These are phyloP conservation scores for Macrophomina tecta DNA, from an alignment of 2,329 filamentous ascomycete species.

Conservation along the genomic window DNA sequence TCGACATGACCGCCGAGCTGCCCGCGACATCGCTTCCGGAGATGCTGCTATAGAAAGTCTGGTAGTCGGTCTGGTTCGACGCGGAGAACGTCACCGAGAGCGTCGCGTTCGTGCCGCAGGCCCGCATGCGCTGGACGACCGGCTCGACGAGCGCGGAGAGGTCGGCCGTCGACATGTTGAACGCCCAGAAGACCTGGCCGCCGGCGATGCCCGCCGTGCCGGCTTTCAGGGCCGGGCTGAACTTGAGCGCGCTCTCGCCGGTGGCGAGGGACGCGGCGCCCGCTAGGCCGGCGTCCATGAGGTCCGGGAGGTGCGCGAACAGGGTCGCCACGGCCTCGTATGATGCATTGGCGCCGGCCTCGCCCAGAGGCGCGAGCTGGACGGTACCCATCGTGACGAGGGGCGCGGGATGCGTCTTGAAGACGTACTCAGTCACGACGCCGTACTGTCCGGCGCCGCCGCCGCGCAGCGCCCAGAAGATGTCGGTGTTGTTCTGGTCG, in stretches of 20 bases:
- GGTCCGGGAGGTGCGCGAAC: slow-evolving; percentile 36
- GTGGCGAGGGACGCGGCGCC: slow-evolving; percentile 34
- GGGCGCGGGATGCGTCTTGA: slow-evolving; percentile 39
- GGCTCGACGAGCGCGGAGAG: slow-evolving; percentile 33
- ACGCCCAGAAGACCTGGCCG: slow-evolving; percentile 37
- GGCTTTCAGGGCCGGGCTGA: slow-evolving; percentile 41
- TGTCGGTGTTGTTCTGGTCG: slow-evolving; percentile 38
- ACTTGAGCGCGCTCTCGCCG: slow-evolving; percentile 32
- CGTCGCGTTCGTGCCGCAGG: slow-evolving; percentile 23
- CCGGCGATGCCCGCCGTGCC: slow-evolving; percentile 38
- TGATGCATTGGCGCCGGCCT: slow-evolving; percentile 39
- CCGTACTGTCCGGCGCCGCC: slow-evolving; percentile 35
- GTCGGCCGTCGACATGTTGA: slow-evolving; percentile 35
- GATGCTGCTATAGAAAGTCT: slow-evolving; percentile 38
- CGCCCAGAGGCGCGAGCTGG: slow-evolving; percentile 31
- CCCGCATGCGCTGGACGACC: slow-evolving; percentile 26
- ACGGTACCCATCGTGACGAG: slow-evolving; percentile 27
- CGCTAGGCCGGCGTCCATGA: slow-evolving; percentile 39
- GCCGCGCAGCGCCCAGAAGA: slow-evolving; percentile 42
- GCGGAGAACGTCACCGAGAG: slow-evolving; percentile 23
- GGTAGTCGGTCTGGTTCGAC: slow-evolving; percentile 37
- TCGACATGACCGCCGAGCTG: slow-evolving; percentile 38
- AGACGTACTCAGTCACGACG: slow-evolving; percentile 37
- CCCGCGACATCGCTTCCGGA: slow-evolving; percentile 39
- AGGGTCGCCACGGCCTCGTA: slow-evolving; percentile 42